Evolutionary conservation across 2,329 filamentous ascomycete species (phyloP).

Genomic region (Dendryphion nanum): DNA sequence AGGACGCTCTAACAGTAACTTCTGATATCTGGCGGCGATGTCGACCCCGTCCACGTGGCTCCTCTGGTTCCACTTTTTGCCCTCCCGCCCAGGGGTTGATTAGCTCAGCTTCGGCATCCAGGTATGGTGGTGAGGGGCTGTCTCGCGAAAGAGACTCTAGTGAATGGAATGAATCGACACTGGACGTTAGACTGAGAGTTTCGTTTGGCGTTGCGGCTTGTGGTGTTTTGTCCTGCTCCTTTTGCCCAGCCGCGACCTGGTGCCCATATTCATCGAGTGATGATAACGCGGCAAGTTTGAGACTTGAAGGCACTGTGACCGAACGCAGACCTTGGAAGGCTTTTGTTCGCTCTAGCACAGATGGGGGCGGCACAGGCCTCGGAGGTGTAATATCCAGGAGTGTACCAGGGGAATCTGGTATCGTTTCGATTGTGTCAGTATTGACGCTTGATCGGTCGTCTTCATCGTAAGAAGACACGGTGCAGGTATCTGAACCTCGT

Average conservation of each 20-base stretch:
- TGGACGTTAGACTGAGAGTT: constrained; percentile 32
- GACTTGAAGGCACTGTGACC: constrained; percentile 22
- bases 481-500: constrained; percentile 29
- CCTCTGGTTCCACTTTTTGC: constrained; percentile 4
- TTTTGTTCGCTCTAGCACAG: constrained; percentile 31
- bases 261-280: background rate
- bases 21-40: constrained; percentile 39
- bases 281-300: background rate
- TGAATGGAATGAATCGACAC: constrained; percentile 39
- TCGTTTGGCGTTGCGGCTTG: constrained; percentile 20
- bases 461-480: constrained; percentile 32
- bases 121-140: constrained; percentile 29
- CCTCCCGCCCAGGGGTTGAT: constrained; percentile 28
- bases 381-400: constrained; percentile 15
- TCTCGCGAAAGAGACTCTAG: constrained; percentile 19
- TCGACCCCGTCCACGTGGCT: constrained; percentile 25
- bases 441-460: constrained; percentile 34
- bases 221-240: constrained; percentile 12
- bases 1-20: constrained; percentile 30
- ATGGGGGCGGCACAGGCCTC: constrained; percentile 15
- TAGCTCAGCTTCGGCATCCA: constrained; percentile 29
- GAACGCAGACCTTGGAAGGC: constrained; percentile 30
- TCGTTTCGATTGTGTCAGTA: constrained; percentile 29
- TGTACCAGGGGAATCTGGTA: constrained; percentile 20
- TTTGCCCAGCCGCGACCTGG: constrained; percentile 2